Evolutionary conservation across 2,329 filamentous ascomycete genomes (phyloP).

Genomic region (Lasiodiplodia gonubiensis): DNA sequence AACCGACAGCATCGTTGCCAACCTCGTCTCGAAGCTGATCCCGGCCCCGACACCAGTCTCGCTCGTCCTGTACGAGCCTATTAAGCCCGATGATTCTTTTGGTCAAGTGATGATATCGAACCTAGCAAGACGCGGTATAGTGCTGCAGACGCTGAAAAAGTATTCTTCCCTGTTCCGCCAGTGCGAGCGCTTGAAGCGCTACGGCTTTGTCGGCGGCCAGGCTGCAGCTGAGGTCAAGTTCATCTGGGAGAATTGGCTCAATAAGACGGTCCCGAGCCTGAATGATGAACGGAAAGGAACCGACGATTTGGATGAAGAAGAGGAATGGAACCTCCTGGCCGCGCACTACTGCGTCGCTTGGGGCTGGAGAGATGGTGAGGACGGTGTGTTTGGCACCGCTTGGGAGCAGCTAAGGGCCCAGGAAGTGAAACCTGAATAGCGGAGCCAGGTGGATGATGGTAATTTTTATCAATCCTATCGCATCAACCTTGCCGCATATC

Average conservation of each 20-base stretch:
- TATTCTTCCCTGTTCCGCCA: constrained; percentile 75
- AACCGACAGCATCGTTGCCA: constrained; percentile 66
- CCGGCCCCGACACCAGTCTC: constrained; percentile 57
- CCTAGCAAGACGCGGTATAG: constrained; percentile 78
- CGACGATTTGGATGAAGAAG: constrained; percentile 92
- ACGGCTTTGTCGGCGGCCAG: constrained; percentile 67
- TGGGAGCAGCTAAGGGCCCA: constrained; percentile 9
- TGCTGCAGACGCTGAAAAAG: constrained; percentile 78
- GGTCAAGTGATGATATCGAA: constrained; percentile 93
- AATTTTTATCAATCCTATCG: too few relatives aligned
- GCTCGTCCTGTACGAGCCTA: constrained; percentile 86
- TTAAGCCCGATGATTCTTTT: constrained; percentile 82
- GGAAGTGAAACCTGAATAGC: constrained; percentile 19
- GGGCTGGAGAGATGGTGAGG: constrained; percentile 71
- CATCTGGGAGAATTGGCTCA: constrained; percentile 81
- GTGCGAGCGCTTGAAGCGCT: constrained; percentile 65
- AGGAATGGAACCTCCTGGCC: constrained; percentile 89
- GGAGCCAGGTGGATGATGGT: not conserved
- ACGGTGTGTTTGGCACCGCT: constrained; percentile 18
- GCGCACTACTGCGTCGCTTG: constrained; percentile 89
- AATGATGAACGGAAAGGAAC: constrained; percentile 66
- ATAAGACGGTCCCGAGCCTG: constrained; percentile 74
- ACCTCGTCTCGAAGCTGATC: constrained; percentile 43
- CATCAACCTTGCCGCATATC: too few relatives aligned
- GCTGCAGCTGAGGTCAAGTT: constrained; percentile 66